Conservation (phyloP, 805 yeast species). For the Yarrowia bubula region DNA sequence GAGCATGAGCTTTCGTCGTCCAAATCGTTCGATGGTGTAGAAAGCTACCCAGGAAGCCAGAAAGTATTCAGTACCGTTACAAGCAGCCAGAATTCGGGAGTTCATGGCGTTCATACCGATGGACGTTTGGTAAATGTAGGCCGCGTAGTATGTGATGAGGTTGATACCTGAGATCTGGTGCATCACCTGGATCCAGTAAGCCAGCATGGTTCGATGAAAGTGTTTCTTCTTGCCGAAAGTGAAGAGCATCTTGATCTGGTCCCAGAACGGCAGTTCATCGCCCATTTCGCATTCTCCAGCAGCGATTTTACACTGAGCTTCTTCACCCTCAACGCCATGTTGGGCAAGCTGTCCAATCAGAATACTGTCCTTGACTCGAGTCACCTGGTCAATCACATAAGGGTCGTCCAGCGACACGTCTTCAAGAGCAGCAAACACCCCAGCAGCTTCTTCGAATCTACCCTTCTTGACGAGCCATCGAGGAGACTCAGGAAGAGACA, state of each 20-base stretch:
- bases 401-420: background rate
- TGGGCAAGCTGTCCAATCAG: background rate
- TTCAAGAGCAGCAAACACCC: constrained; percentile 37
- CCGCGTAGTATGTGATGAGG: constrained; percentile 86
- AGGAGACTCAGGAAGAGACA: constrained; percentile 77
- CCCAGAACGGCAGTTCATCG: background rate
- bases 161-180: constrained; percentile 92
- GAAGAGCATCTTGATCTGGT: constrained; percentile 8
- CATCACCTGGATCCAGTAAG: constrained; percentile 46
- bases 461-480: constrained; percentile 75
- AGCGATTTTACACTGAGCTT: background rate
- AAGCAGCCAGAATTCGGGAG: constrained; percentile 33
- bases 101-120: constrained; percentile 46
- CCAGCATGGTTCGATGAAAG: constrained; percentile 35
- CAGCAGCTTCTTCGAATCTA: constrained; percentile 45
- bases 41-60: constrained; percentile 56
- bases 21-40: constrained; percentile 43
- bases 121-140: constrained; percentile 67
- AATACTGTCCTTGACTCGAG: background rate
- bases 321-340: background rate
- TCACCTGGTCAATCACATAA: background rate
- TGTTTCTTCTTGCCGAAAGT: constrained; percentile 18
- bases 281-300: background rate
- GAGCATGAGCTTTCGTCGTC: constrained; percentile 66
- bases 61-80: constrained; percentile 52